A percentile compares a stretch with the other conserved stretches of the same genome.
Evolutionary conservation across 225 moss, liverwort and hornwort species (phyloP).

Genomic region (Neckera pumila): DNA sequence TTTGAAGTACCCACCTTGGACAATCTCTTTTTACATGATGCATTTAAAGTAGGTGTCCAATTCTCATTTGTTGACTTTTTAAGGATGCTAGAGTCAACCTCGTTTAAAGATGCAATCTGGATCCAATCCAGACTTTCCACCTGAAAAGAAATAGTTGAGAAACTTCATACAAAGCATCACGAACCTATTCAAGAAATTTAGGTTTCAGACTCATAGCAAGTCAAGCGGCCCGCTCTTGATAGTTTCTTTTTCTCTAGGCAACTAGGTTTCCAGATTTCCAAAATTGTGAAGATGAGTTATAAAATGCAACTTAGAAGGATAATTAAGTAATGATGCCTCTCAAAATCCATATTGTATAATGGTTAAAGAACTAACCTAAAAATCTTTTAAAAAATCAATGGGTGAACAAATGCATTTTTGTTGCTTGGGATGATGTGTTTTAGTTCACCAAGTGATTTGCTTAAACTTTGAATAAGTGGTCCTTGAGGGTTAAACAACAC

Average conservation of each 20-base stretch:
- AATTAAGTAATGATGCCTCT: neutral
- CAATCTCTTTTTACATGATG: too few species aligned
- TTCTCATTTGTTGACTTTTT: neutral
- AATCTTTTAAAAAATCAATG: too few species aligned
- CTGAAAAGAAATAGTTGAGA: neutral
- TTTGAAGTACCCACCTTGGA: too few species aligned
- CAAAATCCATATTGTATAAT: fast-evolving
- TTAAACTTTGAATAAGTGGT: too few species aligned
- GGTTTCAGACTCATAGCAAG: neutral
- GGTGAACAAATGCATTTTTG: too few species aligned
- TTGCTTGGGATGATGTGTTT: too few species aligned
- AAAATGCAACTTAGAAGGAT: neutral
- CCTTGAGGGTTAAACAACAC: too few species aligned
- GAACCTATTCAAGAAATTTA: neutral
- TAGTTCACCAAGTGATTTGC: too few species aligned
- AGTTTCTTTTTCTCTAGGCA: neutral
- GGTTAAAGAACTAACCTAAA: too few species aligned
- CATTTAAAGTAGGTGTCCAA: neutral
- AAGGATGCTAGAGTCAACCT: neutral
- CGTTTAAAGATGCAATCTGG: neutral
- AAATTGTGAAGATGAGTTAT: neutral
- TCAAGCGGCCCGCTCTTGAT: neutral
- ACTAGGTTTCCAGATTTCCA: neutral
- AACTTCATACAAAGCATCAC: neutral
- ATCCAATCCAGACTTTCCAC: neutral